These are phyloP conservation scores for Leavenworthia alabamica DNA, from an alignment of 345 rosid species.

Conservation along the genomic window DNA sequence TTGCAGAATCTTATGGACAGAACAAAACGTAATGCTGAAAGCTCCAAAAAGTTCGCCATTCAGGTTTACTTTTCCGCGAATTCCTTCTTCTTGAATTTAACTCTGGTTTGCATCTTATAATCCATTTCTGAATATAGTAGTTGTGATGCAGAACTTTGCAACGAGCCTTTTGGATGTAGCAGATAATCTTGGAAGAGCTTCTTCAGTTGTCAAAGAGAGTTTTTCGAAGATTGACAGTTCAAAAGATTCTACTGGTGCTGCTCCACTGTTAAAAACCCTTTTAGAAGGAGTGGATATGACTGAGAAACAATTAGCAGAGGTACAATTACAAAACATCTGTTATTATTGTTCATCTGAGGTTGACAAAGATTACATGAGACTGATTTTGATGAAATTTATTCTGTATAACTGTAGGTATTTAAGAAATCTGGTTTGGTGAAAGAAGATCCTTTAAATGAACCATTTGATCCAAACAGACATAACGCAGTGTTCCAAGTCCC, in stretches of 20 bases:
- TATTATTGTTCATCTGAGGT: background rate
- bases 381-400: background rate
- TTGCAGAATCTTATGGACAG: constrained; percentile 84
- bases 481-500: constrained; percentile 74
- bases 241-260: constrained; percentile 52
- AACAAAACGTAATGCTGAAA: constrained; percentile 84
- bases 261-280: constrained; percentile 63
- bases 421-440: constrained; percentile 68
- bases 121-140: background rate
- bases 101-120: background rate
- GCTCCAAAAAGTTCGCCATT: constrained; percentile 73
- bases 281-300: constrained; percentile 98
- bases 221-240: constrained; percentile 64
- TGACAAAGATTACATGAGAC: background rate
- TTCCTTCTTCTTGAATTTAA: background rate
- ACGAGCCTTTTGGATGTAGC: constrained; percentile 75
- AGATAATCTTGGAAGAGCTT: constrained; percentile 92
- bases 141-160: constrained; percentile 62
- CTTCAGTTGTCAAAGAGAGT: constrained; percentile 71
- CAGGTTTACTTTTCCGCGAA: constrained; percentile 42
- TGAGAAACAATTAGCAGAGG: constrained; percentile 87
- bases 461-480: constrained; percentile 86
- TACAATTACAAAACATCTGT: constrained; percentile 32
- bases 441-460: constrained; percentile 68
- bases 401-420: constrained; percentile 48